Conservation (phyloP, 208 protist genomes). For the Acanthamoeba polyphaga region DNA sequence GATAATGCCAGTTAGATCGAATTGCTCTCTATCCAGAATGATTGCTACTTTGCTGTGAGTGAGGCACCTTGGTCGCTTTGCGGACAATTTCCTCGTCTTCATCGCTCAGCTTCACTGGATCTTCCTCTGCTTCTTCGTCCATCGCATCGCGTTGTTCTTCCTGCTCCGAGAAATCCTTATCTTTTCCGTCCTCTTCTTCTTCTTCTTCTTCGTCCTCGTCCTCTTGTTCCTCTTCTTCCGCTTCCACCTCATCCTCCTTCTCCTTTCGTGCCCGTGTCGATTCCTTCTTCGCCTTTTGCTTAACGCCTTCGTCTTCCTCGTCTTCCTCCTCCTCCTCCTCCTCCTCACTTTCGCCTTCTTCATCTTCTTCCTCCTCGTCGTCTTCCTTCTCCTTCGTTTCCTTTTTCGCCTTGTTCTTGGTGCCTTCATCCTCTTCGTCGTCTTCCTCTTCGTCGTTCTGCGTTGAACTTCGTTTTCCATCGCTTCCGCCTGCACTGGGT, state of each 20-base stretch:
- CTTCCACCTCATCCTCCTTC: background rate
- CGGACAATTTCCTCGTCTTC: background rate
- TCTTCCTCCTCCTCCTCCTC: background rate
- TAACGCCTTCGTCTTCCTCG: background rate
- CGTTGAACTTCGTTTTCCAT: background rate
- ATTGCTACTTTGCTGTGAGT: background rate
- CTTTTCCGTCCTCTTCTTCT: background rate
- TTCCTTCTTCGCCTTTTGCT: background rate
- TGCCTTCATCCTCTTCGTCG: background rate
- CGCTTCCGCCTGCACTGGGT: background rate
- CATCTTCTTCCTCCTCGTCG: background rate
- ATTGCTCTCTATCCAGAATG: background rate
- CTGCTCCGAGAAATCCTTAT: background rate
- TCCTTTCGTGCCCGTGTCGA: background rate
- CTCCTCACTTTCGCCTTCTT: background rate
- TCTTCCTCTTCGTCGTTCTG: background rate
- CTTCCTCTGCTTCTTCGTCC: constrained; percentile 9
- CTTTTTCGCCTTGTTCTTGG: background rate
- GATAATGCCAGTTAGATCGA: background rate
- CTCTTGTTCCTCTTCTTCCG: background rate
- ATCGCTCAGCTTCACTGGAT: background rate
- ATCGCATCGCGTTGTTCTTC: background rate
- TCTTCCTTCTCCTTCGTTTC: background rate
- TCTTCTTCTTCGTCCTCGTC: background rate
- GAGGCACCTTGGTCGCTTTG: background rate